Percentiles rank a stretch among this genome's conserved stretches.
These are phyloP conservation scores for Hypomyces perniciosus DNA, from an alignment of 2,329 filamentous ascomycete genomes.

Conservation along the genomic window DNA sequence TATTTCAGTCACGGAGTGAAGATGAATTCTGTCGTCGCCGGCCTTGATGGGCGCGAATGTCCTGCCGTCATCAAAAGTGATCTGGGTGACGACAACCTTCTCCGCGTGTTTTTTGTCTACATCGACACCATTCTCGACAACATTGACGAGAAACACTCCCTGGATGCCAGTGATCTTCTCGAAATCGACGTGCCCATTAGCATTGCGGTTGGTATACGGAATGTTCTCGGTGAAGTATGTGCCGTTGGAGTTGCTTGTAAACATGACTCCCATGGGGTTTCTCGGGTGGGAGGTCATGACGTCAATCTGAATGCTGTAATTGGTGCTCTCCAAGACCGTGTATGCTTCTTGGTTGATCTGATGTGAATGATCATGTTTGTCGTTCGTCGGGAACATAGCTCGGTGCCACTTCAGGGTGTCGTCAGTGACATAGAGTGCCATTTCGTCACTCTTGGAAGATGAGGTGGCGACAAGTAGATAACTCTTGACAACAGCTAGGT, in stretches of 20 bases:
- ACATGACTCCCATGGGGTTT: slow-evolving; percentile 76
- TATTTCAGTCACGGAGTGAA: slow-evolving; percentile 87
- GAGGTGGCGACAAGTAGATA: slow-evolving; percentile 80
- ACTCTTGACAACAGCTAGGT: slow-evolving; percentile 76
- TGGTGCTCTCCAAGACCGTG: slow-evolving; percentile 90
- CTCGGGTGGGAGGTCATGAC: slow-evolving; percentile 66
- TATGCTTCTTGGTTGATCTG: slow-evolving; percentile 75
- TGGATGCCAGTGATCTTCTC: slow-evolving; percentile 90
- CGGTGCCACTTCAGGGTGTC: slow-evolving; percentile 85
- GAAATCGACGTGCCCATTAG: slow-evolving; percentile 76
- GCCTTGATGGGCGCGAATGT: slow-evolving; percentile 71
- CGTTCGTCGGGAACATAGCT: slow-evolving; percentile 77
- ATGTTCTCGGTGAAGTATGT: slow-evolving; percentile 92
- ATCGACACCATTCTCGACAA: slow-evolving; percentile 78
- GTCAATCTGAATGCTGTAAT: slow-evolving; percentile 96
- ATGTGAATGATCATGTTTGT: slow-evolving; percentile 65
- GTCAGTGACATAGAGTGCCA: slow-evolving; percentile 83
- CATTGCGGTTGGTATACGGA: slow-evolving; percentile 84
- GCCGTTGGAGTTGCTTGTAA: slow-evolving; percentile 95
- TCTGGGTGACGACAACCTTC: slow-evolving; percentile 71
- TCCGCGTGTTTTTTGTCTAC: slow-evolving; percentile 49
- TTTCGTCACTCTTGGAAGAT: slow-evolving; percentile 75
- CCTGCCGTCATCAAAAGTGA: slow-evolving; percentile 93
- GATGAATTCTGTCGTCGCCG: slow-evolving; percentile 65
- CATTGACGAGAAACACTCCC: slow-evolving; percentile 85